phyloP scores from a whole-genome alignment of 495 filamentous ascomycete species.

The Hypoxylon cercidicola region DNA sequence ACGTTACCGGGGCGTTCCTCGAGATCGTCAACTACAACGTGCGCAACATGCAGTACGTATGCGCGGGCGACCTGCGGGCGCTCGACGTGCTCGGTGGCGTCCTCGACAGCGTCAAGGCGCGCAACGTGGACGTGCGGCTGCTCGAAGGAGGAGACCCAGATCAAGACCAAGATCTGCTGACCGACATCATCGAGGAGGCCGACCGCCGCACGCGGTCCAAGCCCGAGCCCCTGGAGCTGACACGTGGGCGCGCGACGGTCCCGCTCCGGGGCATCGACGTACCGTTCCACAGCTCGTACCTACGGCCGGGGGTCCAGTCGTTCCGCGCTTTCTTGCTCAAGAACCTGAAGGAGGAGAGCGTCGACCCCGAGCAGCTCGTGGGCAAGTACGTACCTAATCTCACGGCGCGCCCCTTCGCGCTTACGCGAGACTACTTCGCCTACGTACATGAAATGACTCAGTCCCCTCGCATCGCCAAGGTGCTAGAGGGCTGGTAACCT shows the following conservation, averaged over 20 bases:
- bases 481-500: slow-evolving; percentile 87
- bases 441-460: slow-evolving; percentile 94
- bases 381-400: slow-evolving; percentile 95
- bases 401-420: slow-evolving; percentile 80
- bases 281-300: slow-evolving; percentile 90
- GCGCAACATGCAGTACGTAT: slow-evolving; percentile 90
- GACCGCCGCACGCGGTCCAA: slow-evolving; percentile 80
- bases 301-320: slow-evolving; percentile 90
- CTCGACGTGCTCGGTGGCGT: slow-evolving; percentile 83
- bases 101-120: slow-evolving; percentile 82
- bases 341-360: slow-evolving; percentile 90
- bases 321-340: slow-evolving; percentile 90
- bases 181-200: slow-evolving; percentile 72
- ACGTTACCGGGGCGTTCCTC: slow-evolving; percentile 80
- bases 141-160: slow-evolving; percentile 76
- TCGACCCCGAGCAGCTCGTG: slow-evolving; percentile 84
- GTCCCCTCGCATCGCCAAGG: slow-evolving; percentile 85
- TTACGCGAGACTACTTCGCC: slow-evolving; percentile 98
- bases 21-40: slow-evolving; percentile 96
- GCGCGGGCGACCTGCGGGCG: slow-evolving; percentile 86
- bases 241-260: slow-evolving; percentile 89
- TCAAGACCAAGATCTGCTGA: slow-evolving; percentile 61
- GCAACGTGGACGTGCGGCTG: slow-evolving; percentile 70
- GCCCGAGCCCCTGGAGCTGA: slow-evolving; percentile 77
- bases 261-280: slow-evolving; percentile 91